Base-by-base conservation (phyloP, 371 early-diverging fungal genomes). In the Mucor circinelloides region DNA sequence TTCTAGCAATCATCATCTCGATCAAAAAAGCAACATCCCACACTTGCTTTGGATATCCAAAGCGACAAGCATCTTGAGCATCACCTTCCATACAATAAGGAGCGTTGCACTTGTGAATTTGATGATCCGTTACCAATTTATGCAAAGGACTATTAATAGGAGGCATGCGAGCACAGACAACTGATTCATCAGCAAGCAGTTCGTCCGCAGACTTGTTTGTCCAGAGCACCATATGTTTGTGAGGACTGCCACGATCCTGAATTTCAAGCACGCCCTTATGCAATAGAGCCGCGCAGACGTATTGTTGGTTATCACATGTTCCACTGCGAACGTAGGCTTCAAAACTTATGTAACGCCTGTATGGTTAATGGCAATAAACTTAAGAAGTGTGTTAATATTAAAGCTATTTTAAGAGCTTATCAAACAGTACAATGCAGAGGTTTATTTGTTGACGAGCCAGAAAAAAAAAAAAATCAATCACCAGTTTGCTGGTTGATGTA, bases 141-240 rank as follows among this genome's bases (percentile, higher is more conserved):
- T 48, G 31, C 0, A 61, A 32, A 19, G 30, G 27, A 21, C 8
- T 3, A 15, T 48, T 32, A 12, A 6, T 21, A 12, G 50, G 12
- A 32, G 50, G 34, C 13, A n/a, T 8, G 13, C 15, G 3, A 21
- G 25, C 15, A 23, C 50, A 50, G 0, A 19, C 15, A 0, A 64
- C 30, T 2, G 28, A 9, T 2, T 57, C 21, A 1, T 28, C 3
- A 7, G 32, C 13, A 5, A 66, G 60, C 3, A 66, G 15, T 13
- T 60, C 19, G 1, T 66, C 23, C 1, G 31, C 60, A 9, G 23
- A 13, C 23, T 36, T 30, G 13, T 52, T 30, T 12, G 66, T 66
- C 66, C 66, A 66, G 0, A 66, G 13, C 0, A 60, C 60, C 1
- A 32, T 34, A 52, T 59, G 66, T 5, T 46, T 59, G 36, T 65